phyloP scores from a whole-genome alignment of 163 green algal species.

The Chloroidium sp. region DNA sequence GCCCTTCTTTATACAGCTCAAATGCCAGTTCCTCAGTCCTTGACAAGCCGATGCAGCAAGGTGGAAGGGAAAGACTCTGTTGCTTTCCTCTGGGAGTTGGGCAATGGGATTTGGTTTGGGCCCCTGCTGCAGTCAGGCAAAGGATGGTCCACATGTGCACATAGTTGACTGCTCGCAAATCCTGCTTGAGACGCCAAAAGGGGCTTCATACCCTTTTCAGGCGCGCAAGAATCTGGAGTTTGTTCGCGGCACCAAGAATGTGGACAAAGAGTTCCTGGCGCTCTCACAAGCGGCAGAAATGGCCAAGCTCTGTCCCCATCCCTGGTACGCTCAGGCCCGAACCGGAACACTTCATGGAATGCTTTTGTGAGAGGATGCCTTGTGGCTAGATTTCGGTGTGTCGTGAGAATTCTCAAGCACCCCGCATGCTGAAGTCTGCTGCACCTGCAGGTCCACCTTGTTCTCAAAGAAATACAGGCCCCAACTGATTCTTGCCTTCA shows the following conservation, averaged over 20 bases:
- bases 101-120: no score
- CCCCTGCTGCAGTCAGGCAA: not conserved
- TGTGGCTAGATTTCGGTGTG: not conserved
- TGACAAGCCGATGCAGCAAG: no score
- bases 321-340: constrained; percentile 1
- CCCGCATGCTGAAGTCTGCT: no score
- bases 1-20: no score
- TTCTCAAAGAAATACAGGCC: constrained; percentile 25
- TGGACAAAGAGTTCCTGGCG: constrained; percentile 38
- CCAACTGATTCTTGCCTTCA: constrained; percentile 38
- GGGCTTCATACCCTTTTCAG: not conserved
- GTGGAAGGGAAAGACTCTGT: no score
- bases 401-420: no score
- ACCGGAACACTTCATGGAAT: no score
- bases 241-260: constrained; percentile 27
- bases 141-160: not conserved
- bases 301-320: not conserved
- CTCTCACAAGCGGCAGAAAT: constrained; percentile 13
- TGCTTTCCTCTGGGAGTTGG: no score
- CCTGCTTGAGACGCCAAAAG: not conserved
- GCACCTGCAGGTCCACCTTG: not conserved
- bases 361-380: no score
- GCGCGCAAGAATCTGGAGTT: constrained; percentile 22
- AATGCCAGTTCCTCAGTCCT: no score
- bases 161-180: not conserved